Conservation (phyloP, 108 stramenopile species). For the Cyclostephanos tholiformis region DNA sequence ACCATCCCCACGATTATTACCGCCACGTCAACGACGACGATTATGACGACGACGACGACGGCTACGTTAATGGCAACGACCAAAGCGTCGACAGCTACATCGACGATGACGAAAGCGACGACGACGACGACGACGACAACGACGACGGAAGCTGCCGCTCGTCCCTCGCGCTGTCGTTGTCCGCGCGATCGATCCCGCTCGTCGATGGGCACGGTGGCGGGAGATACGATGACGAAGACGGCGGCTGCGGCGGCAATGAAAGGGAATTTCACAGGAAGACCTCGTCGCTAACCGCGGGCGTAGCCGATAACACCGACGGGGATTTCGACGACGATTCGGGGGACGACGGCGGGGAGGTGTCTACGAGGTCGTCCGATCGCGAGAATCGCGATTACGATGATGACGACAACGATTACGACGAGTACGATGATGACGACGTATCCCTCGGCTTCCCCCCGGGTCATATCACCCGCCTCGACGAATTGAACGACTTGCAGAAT, state of each 20-base stretch:
- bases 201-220: background rate
- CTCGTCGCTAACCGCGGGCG: background rate
- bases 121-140: background rate
- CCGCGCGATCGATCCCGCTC: background rate
- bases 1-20: background rate
- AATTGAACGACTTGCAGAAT: constrained; percentile 25
- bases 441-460: constrained; percentile 51
- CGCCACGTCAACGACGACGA: background rate
- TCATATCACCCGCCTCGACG: constrained; percentile 30
- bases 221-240: background rate
- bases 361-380: no score
- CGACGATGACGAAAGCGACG: background rate
- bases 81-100: background rate
- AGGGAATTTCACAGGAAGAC: background rate
- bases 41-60: background rate
- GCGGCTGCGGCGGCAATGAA: background rate
- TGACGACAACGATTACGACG: constrained; percentile 2
- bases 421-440: constrained; percentile 21
- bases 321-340: no score
- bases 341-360: no score
- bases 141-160: background rate
- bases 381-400: background rate
- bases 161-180: background rate
- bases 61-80: background rate
- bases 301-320: no score